These are phyloP conservation scores for Iberis pinnata DNA, from an alignment of 345 rosid genomes.

Conservation along the genomic window DNA sequence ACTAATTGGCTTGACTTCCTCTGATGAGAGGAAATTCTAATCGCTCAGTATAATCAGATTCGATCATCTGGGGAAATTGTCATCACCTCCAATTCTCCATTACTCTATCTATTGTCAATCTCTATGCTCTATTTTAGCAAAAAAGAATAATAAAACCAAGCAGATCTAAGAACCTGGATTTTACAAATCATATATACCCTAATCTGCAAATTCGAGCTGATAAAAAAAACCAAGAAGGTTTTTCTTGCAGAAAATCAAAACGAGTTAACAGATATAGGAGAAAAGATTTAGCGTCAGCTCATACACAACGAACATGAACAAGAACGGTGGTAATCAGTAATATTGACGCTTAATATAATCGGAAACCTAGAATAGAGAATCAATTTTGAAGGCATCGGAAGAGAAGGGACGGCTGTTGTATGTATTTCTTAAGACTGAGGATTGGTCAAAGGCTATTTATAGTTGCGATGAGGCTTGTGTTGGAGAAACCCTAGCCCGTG, in stretches of 20 bases:
- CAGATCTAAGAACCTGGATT: neutral
- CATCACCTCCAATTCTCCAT: constrained; percentile 26
- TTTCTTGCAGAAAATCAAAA: neutral
- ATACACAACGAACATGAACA: constrained; percentile 31
- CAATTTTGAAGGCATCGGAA: neutral
- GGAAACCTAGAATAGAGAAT: too few species aligned
- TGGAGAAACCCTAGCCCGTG: too few species aligned
- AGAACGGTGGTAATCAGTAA: constrained; percentile 33
- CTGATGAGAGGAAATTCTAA: constrained; percentile 11
- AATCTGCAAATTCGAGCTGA: constrained; percentile 17
- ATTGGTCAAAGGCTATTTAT: neutral
- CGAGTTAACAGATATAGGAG: constrained; percentile 14
- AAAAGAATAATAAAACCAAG: neutral
- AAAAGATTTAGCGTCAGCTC: constrained; percentile 27
- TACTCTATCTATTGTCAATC: too few species aligned
- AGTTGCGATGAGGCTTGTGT: neutral
- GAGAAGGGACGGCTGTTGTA: neutral
- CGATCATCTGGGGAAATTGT: constrained; percentile 35
- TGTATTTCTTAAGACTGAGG: too few species aligned
- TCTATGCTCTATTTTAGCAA: too few species aligned
- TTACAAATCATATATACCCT: constrained; percentile 6
- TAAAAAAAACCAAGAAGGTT: neutral
- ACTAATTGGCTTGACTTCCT: constrained; percentile 7
- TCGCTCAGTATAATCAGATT: constrained; percentile 33
- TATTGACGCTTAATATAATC: constrained; percentile 20